A percentile compares a stretch with the other conserved stretches of the same genome.
These are phyloP conservation scores for Zygoascus hellenicus DNA, from an alignment of 1,139 yeast species.

Conservation along the genomic window DNA sequence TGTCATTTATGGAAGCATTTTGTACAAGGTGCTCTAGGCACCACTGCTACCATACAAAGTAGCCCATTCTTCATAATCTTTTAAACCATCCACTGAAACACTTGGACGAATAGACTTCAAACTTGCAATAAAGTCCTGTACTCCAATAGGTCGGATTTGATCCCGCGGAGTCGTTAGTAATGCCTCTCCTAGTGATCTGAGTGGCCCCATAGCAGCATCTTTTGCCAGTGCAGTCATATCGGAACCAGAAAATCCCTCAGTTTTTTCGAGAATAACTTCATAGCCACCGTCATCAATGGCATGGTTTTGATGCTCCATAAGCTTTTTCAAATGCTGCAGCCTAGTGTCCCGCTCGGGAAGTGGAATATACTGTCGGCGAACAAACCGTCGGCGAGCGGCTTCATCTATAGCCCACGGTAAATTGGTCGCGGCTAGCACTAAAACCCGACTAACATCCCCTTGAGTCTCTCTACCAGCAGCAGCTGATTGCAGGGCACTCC, in stretches of 20 bases:
- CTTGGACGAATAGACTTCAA: conserved; percentile 85
- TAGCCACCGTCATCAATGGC: conserved; percentile 57
- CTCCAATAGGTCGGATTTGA: conserved; percentile 71
- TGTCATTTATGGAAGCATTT: neutral
- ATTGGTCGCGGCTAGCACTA: conserved; percentile 93
- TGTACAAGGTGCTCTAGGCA: conserved; percentile 36
- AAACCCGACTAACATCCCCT: conserved; percentile 66
- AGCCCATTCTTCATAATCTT: conserved; percentile 87
- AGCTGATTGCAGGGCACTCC: conserved; percentile 92
- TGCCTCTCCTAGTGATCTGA: conserved; percentile 84
- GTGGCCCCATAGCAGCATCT: conserved; percentile 98
- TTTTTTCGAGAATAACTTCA: conserved; percentile 51
- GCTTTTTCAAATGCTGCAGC: conserved; percentile 60
- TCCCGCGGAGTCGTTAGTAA: conserved; percentile 80
- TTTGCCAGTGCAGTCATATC: conserved; percentile 94
- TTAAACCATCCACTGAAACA: conserved; percentile 78
- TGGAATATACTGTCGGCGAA: conserved; percentile 89
- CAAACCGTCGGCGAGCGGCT: conserved; percentile 94
- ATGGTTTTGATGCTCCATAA: conserved; percentile 72
- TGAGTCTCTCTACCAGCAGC: conserved; percentile 59
- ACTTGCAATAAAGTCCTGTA: conserved; percentile 72
- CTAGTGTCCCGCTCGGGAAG: conserved; percentile 86
- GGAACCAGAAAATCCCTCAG: conserved; percentile 85
- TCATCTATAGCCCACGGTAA: conserved; percentile 98
- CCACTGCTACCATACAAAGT: conserved; percentile 85